Percentiles rank a stretch among this genome's conserved stretches.
Conservation (phyloP, 2,329 filamentous ascomycete genomes). For the Waltergamsia citrina region DNA sequence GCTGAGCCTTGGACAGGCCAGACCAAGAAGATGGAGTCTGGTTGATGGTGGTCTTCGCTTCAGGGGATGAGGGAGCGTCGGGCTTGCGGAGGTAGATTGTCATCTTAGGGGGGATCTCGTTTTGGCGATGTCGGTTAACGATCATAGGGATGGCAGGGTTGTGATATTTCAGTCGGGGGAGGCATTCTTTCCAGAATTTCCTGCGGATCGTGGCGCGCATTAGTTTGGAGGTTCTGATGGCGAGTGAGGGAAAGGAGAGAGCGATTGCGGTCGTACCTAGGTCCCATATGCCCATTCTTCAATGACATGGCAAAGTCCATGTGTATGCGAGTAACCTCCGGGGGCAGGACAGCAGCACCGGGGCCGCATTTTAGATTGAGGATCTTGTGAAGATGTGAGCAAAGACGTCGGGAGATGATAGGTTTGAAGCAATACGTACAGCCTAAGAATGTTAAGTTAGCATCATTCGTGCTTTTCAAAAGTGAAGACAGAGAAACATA, state of each 20-base stretch:
- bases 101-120: slow-evolving; percentile 48
- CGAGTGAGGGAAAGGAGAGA: slow-evolving; percentile 3
- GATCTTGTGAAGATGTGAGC: slow-evolving; percentile 39
- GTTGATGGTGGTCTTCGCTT: slow-evolving; percentile 3
- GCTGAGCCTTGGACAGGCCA: slow-evolving; percentile 37
- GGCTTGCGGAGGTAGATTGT: slow-evolving; percentile 52
- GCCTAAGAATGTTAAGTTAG: slow-evolving; percentile 4
- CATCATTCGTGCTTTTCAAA: background rate
- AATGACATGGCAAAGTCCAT: slow-evolving; percentile 58
- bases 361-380: slow-evolving; percentile 69
- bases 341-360: slow-evolving; percentile 73
- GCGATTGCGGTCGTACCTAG: too few relatives aligned
- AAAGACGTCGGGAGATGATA: background rate
- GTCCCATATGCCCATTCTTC: slow-evolving; percentile 60
- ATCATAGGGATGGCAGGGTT: slow-evolving; percentile 82
- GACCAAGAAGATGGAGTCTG: slow-evolving; percentile 37
- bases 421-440: slow-evolving; percentile 5
- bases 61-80: slow-evolving; percentile 13
- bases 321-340: slow-evolving; percentile 65
- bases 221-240: background rate
- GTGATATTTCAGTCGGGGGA: slow-evolving; percentile 87
- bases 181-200: slow-evolving; percentile 78
- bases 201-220: slow-evolving; percentile 30
- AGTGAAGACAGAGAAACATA: slow-evolving; percentile 31
- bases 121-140: slow-evolving; percentile 57